Percentiles rank a stretch among this genome's conserved stretches.
phyloP scores from a whole-genome alignment of 208 protist species.

The Crithidia mellificae region DNA sequence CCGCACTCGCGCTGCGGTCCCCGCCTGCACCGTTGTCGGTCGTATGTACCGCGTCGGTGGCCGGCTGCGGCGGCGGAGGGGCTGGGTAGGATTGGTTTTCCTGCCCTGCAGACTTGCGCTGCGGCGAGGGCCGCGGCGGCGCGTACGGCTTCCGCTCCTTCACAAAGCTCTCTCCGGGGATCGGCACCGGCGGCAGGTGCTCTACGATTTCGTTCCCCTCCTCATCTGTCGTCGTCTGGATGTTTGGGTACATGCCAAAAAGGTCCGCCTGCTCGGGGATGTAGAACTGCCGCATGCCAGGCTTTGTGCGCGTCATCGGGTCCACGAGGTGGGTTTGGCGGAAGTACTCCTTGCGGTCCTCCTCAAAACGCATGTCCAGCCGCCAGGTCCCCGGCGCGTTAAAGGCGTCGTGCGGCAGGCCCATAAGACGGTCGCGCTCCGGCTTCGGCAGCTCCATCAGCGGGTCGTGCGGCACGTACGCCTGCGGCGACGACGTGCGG shows the following conservation, averaged over 20 bases:
- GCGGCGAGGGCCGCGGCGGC: slow-evolving; percentile 4
- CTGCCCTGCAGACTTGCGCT: neutral
- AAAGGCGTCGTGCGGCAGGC: slow-evolving; percentile 21
- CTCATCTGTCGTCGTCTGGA: slow-evolving; percentile 30
- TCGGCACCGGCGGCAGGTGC: slow-evolving; percentile 23
- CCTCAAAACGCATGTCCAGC: slow-evolving; percentile 56
- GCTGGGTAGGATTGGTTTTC: neutral
- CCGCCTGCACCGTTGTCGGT: neutral
- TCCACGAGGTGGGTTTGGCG: slow-evolving; percentile 63
- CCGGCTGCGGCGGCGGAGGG: neutral
- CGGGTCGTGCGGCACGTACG: slow-evolving; percentile 10
- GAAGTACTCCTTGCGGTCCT: slow-evolving; percentile 65
- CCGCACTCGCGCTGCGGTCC: neutral
- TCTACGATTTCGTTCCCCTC: slow-evolving; percentile 20
- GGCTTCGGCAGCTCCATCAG: slow-evolving; percentile 19
- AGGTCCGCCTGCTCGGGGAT: slow-evolving; percentile 43
- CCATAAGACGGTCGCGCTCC: slow-evolving; percentile 29
- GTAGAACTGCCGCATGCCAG: slow-evolving; percentile 48
- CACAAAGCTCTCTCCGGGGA: slow-evolving; percentile 19
- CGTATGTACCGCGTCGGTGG: too few species aligned
- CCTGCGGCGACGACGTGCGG: slow-evolving; percentile 15
- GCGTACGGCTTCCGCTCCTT: slow-evolving; percentile 11
- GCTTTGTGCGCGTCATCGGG: slow-evolving; percentile 41
- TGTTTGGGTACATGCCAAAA: slow-evolving; percentile 49
- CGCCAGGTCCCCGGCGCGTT: slow-evolving; percentile 28